Evolutionary conservation across 805 yeast genomes (phyloP).

Genomic region (Kodamaea neixiangensis): DNA sequence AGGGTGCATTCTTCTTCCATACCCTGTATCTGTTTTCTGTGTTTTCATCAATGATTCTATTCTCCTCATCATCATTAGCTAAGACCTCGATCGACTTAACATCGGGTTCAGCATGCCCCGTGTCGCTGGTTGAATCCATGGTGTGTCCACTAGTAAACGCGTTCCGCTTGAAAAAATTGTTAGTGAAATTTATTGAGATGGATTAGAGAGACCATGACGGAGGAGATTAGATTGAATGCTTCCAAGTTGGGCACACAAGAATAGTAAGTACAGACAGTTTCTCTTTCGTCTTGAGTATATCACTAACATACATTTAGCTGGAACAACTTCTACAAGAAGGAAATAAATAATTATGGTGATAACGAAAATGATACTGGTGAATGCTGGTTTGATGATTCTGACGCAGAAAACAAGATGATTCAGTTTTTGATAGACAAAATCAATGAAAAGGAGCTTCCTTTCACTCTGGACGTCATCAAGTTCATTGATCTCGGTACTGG

Average conservation of each 20-base stretch:
- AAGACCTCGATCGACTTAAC: background rate
- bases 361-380: conserved; percentile 91
- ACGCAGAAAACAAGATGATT: conserved; percentile 85
- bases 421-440: conserved; percentile 61
- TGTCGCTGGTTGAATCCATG: background rate
- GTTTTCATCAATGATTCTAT: conserved; percentile 27
- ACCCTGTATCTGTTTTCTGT: conserved; percentile 45
- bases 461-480: conserved; percentile 27
- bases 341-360: conserved; percentile 65
- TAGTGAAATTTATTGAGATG: background rate
- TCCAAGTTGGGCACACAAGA: conserved; percentile 86
- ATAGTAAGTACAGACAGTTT: conserved; percentile 49
- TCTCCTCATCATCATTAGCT: conserved; percentile 3
- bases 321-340: conserved; percentile 83
- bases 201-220: conserved; percentile 10
- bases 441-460: conserved; percentile 28
- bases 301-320: conserved; percentile 50
- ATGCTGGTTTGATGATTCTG: conserved; percentile 95
- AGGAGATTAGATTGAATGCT: conserved; percentile 54
- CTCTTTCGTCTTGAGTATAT: background rate
- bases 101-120: background rate
- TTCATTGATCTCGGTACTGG: conserved; percentile 93
- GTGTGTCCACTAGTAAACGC: background rate
- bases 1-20: conserved; percentile 65
- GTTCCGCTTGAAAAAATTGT: background rate